Conservation (phyloP, 2,329 filamentous ascomycete genomes). For the Chrysoporthe deuterocubensis region DNA sequence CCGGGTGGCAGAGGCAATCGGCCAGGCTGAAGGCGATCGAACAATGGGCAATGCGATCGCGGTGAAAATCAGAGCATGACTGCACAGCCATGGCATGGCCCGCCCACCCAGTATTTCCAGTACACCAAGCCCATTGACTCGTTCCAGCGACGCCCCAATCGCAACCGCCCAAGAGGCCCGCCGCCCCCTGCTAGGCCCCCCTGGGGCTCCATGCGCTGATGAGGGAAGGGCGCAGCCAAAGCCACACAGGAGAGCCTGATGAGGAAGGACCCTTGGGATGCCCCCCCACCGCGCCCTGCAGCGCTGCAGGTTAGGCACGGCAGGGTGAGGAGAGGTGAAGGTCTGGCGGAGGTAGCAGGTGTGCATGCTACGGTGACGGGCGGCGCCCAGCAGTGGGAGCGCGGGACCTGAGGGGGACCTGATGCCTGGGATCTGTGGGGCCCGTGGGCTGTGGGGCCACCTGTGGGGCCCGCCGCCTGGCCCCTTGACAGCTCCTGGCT, state of each 20-base stretch:
- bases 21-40: conserved; percentile 8
- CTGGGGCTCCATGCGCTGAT: not conserved
- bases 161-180: not conserved
- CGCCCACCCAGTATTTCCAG: not conserved
- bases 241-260: not conserved
- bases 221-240: not conserved
- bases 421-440: not conserved
- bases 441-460: not conserved
- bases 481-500: conserved; percentile 2
- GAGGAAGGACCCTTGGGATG: conserved; percentile 15
- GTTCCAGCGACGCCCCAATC: not conserved
- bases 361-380: too few relatives aligned
- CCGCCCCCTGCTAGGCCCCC: not conserved
- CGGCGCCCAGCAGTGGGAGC: too few relatives aligned
- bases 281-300: not conserved
- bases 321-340: not conserved
- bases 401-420: not conserved
- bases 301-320: not conserved
- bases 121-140: not conserved
- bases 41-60: not conserved
- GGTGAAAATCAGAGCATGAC: not conserved
- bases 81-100: conserved; percentile 1
- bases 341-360: not conserved
- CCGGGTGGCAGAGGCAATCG: not conserved
- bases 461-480: not conserved